Percentiles rank a stretch among this genome's conserved stretches.
These are phyloP conservation scores for Coemansia sp. DNA, from an alignment of 192 early-diverging fungal species.

Conservation along the genomic window DNA sequence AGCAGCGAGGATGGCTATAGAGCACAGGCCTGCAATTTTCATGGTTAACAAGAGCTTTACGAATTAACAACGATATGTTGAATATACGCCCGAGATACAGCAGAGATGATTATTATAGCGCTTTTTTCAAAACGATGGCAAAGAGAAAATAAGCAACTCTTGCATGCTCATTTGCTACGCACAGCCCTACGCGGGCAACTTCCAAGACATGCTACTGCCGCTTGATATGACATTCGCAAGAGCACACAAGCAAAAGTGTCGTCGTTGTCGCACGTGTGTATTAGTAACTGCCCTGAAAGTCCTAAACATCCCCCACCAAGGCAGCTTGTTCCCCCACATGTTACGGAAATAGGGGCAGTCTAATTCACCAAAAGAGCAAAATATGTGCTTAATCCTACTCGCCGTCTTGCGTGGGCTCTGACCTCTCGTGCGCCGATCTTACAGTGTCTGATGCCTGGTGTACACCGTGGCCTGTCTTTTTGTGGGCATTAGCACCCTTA, in stretches of 20 bases:
- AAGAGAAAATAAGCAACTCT: background rate
- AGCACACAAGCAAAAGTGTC: too few species aligned
- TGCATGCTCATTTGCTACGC: background rate
- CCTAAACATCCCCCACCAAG: too few species aligned
- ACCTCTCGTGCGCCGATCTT: background rate
- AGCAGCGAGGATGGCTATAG: slow-evolving; percentile 18
- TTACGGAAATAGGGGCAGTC: too few species aligned
- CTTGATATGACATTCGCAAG: background rate
- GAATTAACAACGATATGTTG: background rate
- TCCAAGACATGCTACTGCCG: slow-evolving; percentile 1
- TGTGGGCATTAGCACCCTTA: background rate
- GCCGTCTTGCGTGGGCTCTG: background rate
- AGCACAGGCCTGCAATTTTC: slow-evolving; percentile 12
- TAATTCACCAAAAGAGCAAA: background rate
- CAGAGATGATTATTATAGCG: background rate
- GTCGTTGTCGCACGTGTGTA: background rate
- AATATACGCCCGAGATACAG: background rate
- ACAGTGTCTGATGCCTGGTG: background rate
- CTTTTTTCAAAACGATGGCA: background rate
- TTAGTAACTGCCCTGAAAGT: background rate
- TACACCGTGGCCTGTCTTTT: background rate
- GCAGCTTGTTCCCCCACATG: too few species aligned
- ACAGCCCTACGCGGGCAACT: background rate
- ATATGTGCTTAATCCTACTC: background rate
- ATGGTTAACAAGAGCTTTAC: background rate